These are phyloP conservation scores for Besnoitia besnoiti DNA, from an alignment of 169 alveolate genomes.

Conservation along the genomic window DNA sequence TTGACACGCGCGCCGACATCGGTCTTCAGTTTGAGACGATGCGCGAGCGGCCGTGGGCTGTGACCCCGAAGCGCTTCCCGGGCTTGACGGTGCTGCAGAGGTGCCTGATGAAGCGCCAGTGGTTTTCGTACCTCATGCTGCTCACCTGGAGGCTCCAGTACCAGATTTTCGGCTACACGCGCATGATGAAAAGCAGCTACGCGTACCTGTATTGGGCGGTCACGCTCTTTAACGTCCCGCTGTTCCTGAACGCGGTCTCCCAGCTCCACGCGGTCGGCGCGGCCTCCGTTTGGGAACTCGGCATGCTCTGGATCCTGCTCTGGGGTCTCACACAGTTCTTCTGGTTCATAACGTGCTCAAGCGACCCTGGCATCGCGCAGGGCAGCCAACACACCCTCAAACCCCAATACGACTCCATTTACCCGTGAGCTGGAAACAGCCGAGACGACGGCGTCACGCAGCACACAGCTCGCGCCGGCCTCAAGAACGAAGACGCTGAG, in stretches of 20 bases:
- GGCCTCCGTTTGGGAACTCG: background rate
- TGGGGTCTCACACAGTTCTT: conserved; percentile 16
- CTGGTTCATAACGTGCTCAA: background rate
- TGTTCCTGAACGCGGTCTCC: conserved; percentile 36
- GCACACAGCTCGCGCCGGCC: too few species aligned
- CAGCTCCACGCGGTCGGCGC: background rate
- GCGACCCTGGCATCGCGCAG: conserved; percentile 5
- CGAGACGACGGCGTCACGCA: too few species aligned
- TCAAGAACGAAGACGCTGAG: too few species aligned
- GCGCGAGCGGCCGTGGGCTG: background rate
- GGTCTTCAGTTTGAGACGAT: background rate
- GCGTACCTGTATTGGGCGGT: conserved; percentile 79
- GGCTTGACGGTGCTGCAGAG: background rate
- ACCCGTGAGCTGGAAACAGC: conserved; percentile 28
- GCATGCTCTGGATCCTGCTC: background rate
- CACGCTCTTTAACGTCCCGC: conserved; percentile 71
- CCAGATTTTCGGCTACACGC: conserved; percentile 72
- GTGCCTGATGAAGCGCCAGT: background rate
- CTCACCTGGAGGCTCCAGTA: conserved; percentile 68
- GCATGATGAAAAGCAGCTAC: conserved; percentile 74
- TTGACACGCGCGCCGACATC: conserved; percentile 51
- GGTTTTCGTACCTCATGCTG: background rate
- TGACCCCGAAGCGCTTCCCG: background rate
- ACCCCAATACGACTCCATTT: background rate
- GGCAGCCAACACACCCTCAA: background rate